Base-by-base conservation (phyloP, 2,329 filamentous ascomycete species). In the Dactylellina haptotyla region DNA sequence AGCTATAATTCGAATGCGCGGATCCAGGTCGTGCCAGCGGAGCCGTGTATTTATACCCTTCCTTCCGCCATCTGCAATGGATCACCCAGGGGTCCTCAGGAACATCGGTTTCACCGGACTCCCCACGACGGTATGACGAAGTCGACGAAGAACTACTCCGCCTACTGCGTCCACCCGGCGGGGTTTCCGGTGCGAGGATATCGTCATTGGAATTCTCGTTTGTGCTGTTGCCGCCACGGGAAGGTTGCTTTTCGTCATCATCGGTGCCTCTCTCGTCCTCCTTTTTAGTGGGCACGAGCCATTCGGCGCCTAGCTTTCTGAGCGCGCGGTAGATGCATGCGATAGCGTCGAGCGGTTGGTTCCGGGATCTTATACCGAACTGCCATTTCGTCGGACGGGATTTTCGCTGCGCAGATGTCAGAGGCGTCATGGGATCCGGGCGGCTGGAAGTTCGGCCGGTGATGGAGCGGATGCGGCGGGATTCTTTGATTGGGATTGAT, bases 271-370 rank as follows among this genome's bases (percentile, higher is more conserved):
- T 85, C 75, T 89, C 87, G 50, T 89, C 87, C 0, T 86, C 83
- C 2, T 76, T 76, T n/a, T 75, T 73, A 1, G 75, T 61, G 3
- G 72, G 64, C 10, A 59, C 57, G 77, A 96, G 88, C 90, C 96
- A 98, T 54, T 93, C 89, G 10, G 93, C 95, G 30, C 92, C 93
- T 78, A 97, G 89, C 76, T 93, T 93, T 73, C 89, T 85, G 45
- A 99, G 84, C 0, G 95, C 93, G 80, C 94, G 93, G 84, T 97
- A 97, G 64, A 99, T 95, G 78, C 94, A 97, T 25, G 96, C 84
- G 81, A 99, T 90, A 0, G 95, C 95, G 80, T 99, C 95, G 78
- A 93, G 92, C 0, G 95, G 95, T 64, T 92, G 90, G 79, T 98
- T 99, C 53, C 95, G 88, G 48, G 92, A 97, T 37, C 95, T 88